Percentiles rank a stretch among this genome's conserved stretches.
These are phyloP conservation scores for Ehretia macrophylla DNA, from an alignment of 257 asterid genomes.

Conservation along the genomic window DNA sequence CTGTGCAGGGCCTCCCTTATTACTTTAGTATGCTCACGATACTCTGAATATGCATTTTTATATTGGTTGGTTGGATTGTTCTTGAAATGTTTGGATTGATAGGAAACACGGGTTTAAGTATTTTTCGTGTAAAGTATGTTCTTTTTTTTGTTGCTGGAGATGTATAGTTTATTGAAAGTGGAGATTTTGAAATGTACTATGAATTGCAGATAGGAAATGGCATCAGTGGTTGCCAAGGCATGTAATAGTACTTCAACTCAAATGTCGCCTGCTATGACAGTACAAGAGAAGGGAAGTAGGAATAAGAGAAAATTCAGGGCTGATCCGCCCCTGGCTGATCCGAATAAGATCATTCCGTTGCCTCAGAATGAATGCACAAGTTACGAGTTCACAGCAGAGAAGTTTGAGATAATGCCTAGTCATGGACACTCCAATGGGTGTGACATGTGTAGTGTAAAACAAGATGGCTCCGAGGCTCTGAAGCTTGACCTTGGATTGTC, in stretches of 20 bases:
- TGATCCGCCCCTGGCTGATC: slow-evolving; percentile 67
- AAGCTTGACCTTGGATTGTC: slow-evolving; percentile 85
- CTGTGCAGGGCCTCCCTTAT: no score
- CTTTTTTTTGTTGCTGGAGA: neutral
- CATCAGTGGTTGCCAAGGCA: slow-evolving; percentile 69
- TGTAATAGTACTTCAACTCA: slow-evolving; percentile 54
- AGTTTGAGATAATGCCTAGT: slow-evolving; percentile 41
- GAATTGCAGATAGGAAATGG: slow-evolving; percentile 63
- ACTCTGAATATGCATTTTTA: no score
- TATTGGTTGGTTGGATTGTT: no score
- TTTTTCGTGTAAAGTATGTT: neutral
- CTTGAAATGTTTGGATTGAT: neutral
- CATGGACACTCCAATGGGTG: slow-evolving; percentile 44
- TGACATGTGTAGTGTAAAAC: slow-evolving; percentile 52
- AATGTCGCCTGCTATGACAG: slow-evolving; percentile 49
- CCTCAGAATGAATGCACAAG: slow-evolving; percentile 56
- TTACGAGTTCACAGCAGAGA: slow-evolving; percentile 78
- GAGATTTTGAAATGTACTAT: slow-evolving; percentile 18
- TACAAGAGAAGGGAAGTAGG: slow-evolving; percentile 79
- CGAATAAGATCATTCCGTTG: slow-evolving; percentile 45
- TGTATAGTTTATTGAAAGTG: slow-evolving; percentile 14
- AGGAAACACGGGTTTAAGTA: neutral
- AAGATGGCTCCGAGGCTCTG: slow-evolving; percentile 47
- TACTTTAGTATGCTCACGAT: no score
- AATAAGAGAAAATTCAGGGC: slow-evolving; percentile 94